These are phyloP conservation scores for Centrapalus pauciflorus DNA, from an alignment of 129 eudicot genomes.

Conservation along the genomic window DNA sequence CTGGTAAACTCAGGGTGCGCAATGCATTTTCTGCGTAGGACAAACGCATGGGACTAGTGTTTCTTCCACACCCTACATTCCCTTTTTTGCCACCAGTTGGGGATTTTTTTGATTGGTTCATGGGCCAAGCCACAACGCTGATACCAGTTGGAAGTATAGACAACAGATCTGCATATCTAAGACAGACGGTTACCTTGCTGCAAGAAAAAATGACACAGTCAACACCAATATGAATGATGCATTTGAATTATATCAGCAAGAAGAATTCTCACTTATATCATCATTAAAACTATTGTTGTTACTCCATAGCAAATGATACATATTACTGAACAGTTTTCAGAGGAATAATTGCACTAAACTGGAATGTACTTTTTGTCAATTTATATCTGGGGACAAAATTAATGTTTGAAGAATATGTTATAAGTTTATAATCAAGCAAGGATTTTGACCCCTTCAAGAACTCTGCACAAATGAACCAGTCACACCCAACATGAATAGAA, in stretches of 20 bases:
- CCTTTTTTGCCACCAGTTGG: conserved; percentile 38
- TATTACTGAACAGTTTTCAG: too few relatives aligned
- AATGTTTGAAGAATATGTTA: too few relatives aligned
- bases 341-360: too few relatives aligned
- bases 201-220: conserved; percentile 9
- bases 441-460: too few relatives aligned
- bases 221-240: neutral
- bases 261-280: too few relatives aligned
- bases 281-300: too few relatives aligned
- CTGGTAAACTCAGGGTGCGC: conserved; percentile 75
- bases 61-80: conserved; percentile 29
- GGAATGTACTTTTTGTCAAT: too few relatives aligned
- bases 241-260: too few relatives aligned
- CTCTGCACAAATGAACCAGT: too few relatives aligned
- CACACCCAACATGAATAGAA: neutral
- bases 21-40: conserved; percentile 77
- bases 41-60: conserved; percentile 65
- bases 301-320: too few relatives aligned
- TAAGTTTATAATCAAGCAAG: too few relatives aligned
- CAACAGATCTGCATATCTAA: conserved; percentile 64
- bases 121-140: conserved; percentile 93
- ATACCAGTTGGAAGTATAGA: conserved; percentile 72
- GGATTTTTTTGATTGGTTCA: conserved; percentile 40
- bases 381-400: too few relatives aligned
- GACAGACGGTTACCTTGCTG: conserved; percentile 84